Percentiles rank a stretch among this genome's conserved stretches.
These are phyloP conservation scores for Diutina sp. DNA, from an alignment of 1,139 yeast species.

Conservation along the genomic window DNA sequence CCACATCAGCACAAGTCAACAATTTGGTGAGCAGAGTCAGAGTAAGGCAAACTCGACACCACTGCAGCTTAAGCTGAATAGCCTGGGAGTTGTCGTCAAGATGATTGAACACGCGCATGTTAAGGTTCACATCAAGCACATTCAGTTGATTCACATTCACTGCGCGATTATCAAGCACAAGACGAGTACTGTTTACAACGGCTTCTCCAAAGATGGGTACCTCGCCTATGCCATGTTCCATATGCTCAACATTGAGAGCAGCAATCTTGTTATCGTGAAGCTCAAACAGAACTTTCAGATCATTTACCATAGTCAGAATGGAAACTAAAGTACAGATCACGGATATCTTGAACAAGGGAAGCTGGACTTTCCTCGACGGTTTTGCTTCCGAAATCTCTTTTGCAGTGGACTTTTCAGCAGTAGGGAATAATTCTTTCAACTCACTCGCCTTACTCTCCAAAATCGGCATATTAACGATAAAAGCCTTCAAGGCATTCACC, in stretches of 20 bases:
- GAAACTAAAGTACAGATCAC: not conserved
- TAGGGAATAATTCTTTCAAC: not conserved
- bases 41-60: conserved; percentile 44
- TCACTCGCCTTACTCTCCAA: not conserved
- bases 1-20: conserved; percentile 5
- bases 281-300: not conserved
- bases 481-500: not conserved
- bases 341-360: not conserved
- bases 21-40: conserved; percentile 35
- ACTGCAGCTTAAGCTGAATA: conserved; percentile 45
- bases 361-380: not conserved
- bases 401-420: not conserved
- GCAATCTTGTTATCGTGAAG: conserved; percentile 6
- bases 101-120: conserved; percentile 17
- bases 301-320: not conserved
- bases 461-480: not conserved
- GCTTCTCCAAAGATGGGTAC: conserved; percentile 24
- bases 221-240: not conserved
- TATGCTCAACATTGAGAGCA: conserved; percentile 11
- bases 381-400: not conserved
- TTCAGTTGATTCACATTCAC: conserved; percentile 34
- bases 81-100: conserved; percentile 18
- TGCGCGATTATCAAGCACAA: conserved; percentile 22
- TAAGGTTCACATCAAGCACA: conserved; percentile 27
- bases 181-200: conserved; percentile 25